Percentiles rank a stretch among this genome's conserved stretches.
phyloP scores from a whole-genome alignment of 2,329 filamentous ascomycete genomes.

The Colletotrichum camelliae region DNA sequence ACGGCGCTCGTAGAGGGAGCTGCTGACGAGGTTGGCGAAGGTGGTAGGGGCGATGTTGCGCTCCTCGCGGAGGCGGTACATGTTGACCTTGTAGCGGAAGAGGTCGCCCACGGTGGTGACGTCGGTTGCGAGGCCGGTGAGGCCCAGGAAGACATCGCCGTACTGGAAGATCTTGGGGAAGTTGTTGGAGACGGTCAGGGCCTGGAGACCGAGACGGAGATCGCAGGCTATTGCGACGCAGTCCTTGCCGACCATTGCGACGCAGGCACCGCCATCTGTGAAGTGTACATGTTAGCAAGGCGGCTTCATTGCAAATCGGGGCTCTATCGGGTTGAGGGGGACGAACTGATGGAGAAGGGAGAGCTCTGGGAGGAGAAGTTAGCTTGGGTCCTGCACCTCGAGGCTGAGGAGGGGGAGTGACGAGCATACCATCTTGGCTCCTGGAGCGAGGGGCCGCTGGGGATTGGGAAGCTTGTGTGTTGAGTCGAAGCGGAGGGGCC shows the following conservation, averaged over 20 bases:
- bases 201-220: constrained; percentile 94
- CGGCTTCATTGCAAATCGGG: constrained; percentile 7
- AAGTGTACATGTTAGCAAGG: constrained; percentile 20
- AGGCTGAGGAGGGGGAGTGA: constrained; percentile 13
- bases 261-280: constrained; percentile 85
- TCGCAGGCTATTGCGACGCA: constrained; percentile 99
- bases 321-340: constrained; percentile 6
- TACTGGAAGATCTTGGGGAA: constrained; percentile 99
- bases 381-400: constrained; percentile 33
- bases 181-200: constrained; percentile 98
- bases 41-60: constrained; percentile 93
- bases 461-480: not conserved
- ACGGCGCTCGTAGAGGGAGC: constrained; percentile 89
- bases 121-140: constrained; percentile 96
- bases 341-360: constrained; percentile 93
- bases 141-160: constrained; percentile 92
- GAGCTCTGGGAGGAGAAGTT: constrained; percentile 66
- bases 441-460: constrained; percentile 12
- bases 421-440: constrained; percentile 27
- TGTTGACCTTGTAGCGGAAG: constrained; percentile 99
- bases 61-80: constrained; percentile 99
- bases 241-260: constrained; percentile 99
- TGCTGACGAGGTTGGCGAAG: constrained; percentile 94
- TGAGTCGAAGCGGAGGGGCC: not conserved
- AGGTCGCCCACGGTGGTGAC: constrained; percentile 94